Base-by-base conservation (phyloP, 768 basidiomycete genomes). In the Hydnomerulius pinastri region DNA sequence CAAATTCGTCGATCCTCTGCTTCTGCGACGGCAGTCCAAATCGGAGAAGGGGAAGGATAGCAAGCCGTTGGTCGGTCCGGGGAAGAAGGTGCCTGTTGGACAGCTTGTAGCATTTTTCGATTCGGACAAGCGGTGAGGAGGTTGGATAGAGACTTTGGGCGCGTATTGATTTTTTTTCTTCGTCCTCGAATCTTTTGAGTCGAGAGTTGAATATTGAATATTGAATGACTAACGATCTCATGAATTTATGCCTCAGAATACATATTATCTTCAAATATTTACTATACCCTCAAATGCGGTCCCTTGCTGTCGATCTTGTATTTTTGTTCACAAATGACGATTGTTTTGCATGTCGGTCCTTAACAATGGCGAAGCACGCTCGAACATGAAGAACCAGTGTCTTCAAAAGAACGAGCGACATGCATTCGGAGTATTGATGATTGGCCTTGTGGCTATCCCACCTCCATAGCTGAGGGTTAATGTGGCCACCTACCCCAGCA, bases 51-150 rank as follows among this genome's bases (percentile, higher is more conserved):
- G 13, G 25, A 76, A 75, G 53, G 70, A 74, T 32, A 78, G 73
- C 9, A 74, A 70, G 58, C 70, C 69, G 57, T 63, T 63, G 38
- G 56, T 51, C 59, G 73, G 51, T 41, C 43, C 60, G 4, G 76
- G 71, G 36, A 81, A 75, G 46, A 91, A 90, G 71, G 79, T 88
- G 12, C 82, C 87, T 1, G 78, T 92, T 35, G 86, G 83, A 9
- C 80, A 92, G 60, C 68, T 93, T 36, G 87, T 91, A 12, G 89
- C 89, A n/a, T 92, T 87, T 68, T 93, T 93, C 59, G 87, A 92
- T 28, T 65, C 67, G 20, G 68, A 70, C 42, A 63, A 46, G 54
- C 15, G 30, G 36, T 57, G 38, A 48, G 15, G 20, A 30, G 20
- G 29, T 25, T 48, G 4, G n/a, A n/a, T n/a, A n/a, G n/a, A n/a